Evolutionary conservation across 1,139 yeast genomes (phyloP), one percentile per base, ranked within the genome.

Genomic region (Meyerozyma guilliermondii): DNA sequence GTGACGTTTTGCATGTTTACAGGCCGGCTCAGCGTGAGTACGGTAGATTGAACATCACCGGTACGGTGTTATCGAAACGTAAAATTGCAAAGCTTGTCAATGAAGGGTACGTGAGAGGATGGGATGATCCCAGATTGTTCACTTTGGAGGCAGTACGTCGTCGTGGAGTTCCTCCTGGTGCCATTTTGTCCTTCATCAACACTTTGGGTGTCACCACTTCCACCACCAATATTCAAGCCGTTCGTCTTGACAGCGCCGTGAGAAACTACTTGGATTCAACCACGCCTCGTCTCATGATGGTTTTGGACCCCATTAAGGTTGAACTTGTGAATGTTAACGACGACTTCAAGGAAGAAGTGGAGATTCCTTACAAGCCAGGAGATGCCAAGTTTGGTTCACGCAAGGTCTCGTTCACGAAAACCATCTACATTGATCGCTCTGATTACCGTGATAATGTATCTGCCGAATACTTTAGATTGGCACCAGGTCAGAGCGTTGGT

Each of bases 111-210:
- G 99, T 94, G 28, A 81, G 96, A 63, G 97, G 88, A 37, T 94
- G 99, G 98, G 95, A 94, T 65, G 99, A 94, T 66, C 99, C 99
- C 53, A 80, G 99, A 59, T 75, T 94, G 58, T 92, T 82, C 65
- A 94, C 99, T 7, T 76, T 94, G 53, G 98, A 89, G 56, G 96
- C 95, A 38, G 82, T 94, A 47, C 85, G 88, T 60, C 87, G 99
- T 65, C 87, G 99, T 63, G 99, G 99, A 69, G 83, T 94, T 7
- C 98, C 99, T 50, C 98, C 99, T n/a, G 98, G 98, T 30, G 97
- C 98, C 22, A 87, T 94, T 60, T 75, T 94, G 56, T 79, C 89
- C 34, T 94, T 94, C 63, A 87, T 94, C 57, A 88, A 91, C 60
- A 94, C 96, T 39, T 77, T 94, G 53, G 99, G 99, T 56, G 98